Base-by-base conservation (phyloP, 1,284 basidiomycete genomes). In the Pulveroboletus sp. region DNA sequence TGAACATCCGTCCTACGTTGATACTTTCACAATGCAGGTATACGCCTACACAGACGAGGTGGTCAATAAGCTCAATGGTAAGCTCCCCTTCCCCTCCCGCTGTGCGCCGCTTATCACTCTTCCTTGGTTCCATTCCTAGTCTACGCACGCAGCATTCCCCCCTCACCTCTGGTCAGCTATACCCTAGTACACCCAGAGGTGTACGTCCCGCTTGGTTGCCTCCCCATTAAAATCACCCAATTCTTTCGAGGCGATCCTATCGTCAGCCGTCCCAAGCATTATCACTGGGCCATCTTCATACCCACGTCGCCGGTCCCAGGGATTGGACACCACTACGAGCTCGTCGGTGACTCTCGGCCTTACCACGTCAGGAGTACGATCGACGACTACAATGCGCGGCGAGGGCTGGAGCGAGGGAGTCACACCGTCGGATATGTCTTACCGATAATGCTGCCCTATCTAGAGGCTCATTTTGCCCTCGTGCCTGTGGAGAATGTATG, bases 211-310 rank as follows among this genome's bases (percentile, higher is more conserved):
- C 24, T 0, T 2, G 61, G 51, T 15, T 43, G 1, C 38, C 51
- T 61, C 18, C 61, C 60, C 28, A 51, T 61, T 7, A 38, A 49
- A 49, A 46, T 51, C 20, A 31, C 14, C 20, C 58, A 61, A 17
- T 61, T 46, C 25, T 29, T 11, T 36, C 38, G 7, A 45, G 22
- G 10, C 11, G 45, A 61, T 31, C 31, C 58, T 17, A 5, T 3
- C n/a, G 12, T 28, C 17, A 5, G 33, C 1, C 14, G 4, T 15
- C 48, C 29, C 20, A 24, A 5, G 25, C 12, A 39, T 10, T 18
- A 57, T 17, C 52, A 64, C 43, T 58, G 52, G 62, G 29, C 58
- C 26, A 47, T 58, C 43, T 61, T 58, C 49, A 20, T 62, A 40
- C 58, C 62, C 14, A 61, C 52, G 1, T 61, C 60, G 4, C 20